phyloP scores from a whole-genome alignment of 208 protist genomes.

The Acanthamoeba castellanii region DNA sequence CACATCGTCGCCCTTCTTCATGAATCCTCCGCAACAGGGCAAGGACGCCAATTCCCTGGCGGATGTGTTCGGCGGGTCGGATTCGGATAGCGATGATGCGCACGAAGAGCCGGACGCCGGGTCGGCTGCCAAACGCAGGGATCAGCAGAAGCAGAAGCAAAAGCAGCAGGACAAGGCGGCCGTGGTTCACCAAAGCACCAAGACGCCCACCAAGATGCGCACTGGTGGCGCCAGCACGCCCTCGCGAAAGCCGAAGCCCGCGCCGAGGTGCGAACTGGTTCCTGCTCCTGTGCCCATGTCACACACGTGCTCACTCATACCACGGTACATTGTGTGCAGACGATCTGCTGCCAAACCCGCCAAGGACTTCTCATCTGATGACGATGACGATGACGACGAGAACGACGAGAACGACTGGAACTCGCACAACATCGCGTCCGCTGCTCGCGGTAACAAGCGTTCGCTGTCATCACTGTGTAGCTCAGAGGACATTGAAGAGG shows the following conservation, averaged over 20 bases:
- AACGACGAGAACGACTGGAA: slow-evolving; percentile 28
- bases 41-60: background rate
- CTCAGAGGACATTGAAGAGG: background rate
- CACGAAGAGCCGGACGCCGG: background rate
- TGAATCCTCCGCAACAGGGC: background rate
- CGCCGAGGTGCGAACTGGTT: too few species aligned
- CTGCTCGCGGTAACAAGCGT: background rate
- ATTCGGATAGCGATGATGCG: background rate
- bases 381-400: background rate
- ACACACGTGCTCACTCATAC: too few species aligned
- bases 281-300: too few species aligned
- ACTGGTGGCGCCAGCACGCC: too few species aligned
- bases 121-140: background rate
- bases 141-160: background rate
- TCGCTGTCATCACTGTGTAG: background rate
- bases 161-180: background rate
- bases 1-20: too few species aligned
- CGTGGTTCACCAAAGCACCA: background rate
- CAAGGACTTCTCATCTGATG: background rate
- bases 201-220: background rate
- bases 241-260: too few species aligned
- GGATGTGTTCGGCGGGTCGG: background rate
- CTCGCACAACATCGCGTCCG: background rate
- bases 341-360: too few species aligned
- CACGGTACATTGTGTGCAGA: too few species aligned